phyloP scores from a whole-genome alignment of 2,329 filamentous ascomycete species.

The Cryphonectria nitschkei region DNA sequence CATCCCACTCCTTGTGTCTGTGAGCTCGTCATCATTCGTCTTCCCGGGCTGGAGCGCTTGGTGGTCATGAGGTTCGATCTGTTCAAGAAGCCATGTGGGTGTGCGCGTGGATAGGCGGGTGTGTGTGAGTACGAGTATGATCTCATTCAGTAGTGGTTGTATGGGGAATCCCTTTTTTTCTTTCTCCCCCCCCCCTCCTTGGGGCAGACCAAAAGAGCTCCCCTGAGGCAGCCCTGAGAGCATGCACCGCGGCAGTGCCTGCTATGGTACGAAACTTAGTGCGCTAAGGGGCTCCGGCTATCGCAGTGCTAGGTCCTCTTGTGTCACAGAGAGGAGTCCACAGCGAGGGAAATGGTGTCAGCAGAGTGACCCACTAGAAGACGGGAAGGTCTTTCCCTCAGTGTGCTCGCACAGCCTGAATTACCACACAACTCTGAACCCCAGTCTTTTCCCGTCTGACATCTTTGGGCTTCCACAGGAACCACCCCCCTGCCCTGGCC shows the following conservation, averaged over 20 bases:
- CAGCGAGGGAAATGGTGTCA: not conserved
- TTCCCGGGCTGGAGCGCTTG: not conserved
- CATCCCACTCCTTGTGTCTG: too few relatives aligned
- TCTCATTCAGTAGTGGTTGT: not conserved
- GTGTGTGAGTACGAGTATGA: not conserved
- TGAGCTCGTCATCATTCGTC: not conserved
- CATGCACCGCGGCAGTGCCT: not conserved
- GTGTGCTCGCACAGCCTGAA: conserved; percentile 3
- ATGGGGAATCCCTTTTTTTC: not conserved
- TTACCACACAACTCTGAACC: not conserved
- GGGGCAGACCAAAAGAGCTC: not conserved
- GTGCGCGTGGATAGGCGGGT: not conserved
- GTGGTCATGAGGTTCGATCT: not conserved
- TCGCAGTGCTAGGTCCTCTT: not conserved
- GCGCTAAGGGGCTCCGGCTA: not conserved
- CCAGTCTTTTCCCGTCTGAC: conserved; percentile 12
- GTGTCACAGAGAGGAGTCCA: not conserved
- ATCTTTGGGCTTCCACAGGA: conserved; percentile 4
- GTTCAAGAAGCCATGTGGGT: not conserved
- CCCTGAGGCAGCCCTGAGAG: not conserved
- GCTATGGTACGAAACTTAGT: not conserved
- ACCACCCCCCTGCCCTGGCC: not conserved
- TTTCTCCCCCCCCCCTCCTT: too few relatives aligned
- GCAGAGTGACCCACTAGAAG: not conserved
- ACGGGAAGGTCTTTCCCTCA: not conserved